A percentile compares a stretch with the other conserved stretches of the same genome.
These are phyloP conservation scores for Rossbeevera mucosa DNA, from an alignment of 768 basidiomycete genomes.

Conservation along the genomic window DNA sequence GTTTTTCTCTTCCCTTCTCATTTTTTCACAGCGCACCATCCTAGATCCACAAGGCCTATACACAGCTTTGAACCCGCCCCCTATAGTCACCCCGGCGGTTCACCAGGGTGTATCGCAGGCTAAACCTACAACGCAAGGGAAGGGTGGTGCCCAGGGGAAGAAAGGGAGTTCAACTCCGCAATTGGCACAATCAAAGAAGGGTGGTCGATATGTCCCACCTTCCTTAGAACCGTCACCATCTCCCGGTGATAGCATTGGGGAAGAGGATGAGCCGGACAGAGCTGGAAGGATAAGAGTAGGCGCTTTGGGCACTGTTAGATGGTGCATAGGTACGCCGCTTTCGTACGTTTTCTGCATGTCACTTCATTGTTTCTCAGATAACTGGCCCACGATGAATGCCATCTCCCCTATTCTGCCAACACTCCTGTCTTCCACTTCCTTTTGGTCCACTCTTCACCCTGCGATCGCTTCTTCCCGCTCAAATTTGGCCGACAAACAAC, in stretches of 20 bases:
- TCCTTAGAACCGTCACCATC: slow-evolving; percentile 31
- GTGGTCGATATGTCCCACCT: slow-evolving; percentile 30
- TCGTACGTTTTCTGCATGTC: not conserved
- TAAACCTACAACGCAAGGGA: slow-evolving; percentile 1
- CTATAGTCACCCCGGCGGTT: slow-evolving; percentile 31
- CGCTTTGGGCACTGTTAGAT: slow-evolving; percentile 60
- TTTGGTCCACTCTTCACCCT: slow-evolving; percentile 59
- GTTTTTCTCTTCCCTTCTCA: slow-evolving; percentile 36
- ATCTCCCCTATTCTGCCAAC: slow-evolving; percentile 1
- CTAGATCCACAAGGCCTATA: slow-evolving; percentile 62
- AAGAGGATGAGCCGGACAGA: slow-evolving; percentile 68
- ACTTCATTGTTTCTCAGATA: slow-evolving; percentile 12
- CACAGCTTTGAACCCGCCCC: slow-evolving; percentile 57
- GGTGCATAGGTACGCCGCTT: slow-evolving; percentile 52
- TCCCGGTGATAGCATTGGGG: slow-evolving; percentile 35
- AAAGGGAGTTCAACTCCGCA: slow-evolving; percentile 22
- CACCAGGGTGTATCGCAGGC: not conserved
- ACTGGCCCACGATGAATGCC: slow-evolving; percentile 8
- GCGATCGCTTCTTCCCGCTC: slow-evolving; percentile 40
- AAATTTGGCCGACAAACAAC: slow-evolving; percentile 29
- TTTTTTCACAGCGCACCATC: slow-evolving; percentile 50
- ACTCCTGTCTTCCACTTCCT: slow-evolving; percentile 32
- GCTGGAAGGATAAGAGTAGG: slow-evolving; percentile 65
- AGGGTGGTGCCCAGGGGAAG: slow-evolving; percentile 11
- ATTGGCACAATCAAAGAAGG: slow-evolving; percentile 26